phyloP scores from a whole-genome alignment of 805 yeast species.

The Clavispora phyllophila region DNA sequence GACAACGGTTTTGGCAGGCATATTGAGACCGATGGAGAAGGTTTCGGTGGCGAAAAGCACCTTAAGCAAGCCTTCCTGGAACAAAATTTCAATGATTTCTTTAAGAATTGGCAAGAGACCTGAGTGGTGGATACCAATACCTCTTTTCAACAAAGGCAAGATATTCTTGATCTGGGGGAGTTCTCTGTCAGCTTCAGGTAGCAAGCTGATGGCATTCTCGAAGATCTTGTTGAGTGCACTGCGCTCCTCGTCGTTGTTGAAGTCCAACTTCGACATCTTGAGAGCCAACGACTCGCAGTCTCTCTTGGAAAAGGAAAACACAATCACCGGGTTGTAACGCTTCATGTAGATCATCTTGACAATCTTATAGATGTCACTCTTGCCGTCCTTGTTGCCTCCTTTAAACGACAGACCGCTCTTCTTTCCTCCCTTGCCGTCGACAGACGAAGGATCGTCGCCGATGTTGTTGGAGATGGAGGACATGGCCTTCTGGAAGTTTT shows the following conservation, averaged over 20 bases:
- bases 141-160: conserved; percentile 82
- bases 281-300: conserved; percentile 94
- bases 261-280: conserved; percentile 93
- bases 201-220: conserved; percentile 78
- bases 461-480: conserved; percentile 75
- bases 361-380: conserved; percentile 89
- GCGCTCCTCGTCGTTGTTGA: conserved; percentile 90
- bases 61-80: conserved; percentile 93
- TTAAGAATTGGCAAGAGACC: conserved; percentile 90
- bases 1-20: conserved; percentile 99
- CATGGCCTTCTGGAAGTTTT: conserved; percentile 98
- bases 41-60: conserved; percentile 98
- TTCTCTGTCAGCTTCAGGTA: conserved; percentile 88
- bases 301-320: conserved; percentile 94
- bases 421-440: conserved; percentile 50
- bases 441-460: conserved; percentile 78
- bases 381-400: conserved; percentile 75
- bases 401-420: conserved; percentile 78
- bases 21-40: conserved; percentile 94
- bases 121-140: conserved; percentile 98
- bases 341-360: conserved; percentile 98
- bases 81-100: conserved; percentile 91
- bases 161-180: conserved; percentile 93
- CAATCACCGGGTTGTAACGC: conserved; percentile 95
- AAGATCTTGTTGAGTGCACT: conserved; percentile 86